Conservation (phyloP, 2,329 filamentous ascomycete genomes). For the Aspergillus unguis region DNA sequence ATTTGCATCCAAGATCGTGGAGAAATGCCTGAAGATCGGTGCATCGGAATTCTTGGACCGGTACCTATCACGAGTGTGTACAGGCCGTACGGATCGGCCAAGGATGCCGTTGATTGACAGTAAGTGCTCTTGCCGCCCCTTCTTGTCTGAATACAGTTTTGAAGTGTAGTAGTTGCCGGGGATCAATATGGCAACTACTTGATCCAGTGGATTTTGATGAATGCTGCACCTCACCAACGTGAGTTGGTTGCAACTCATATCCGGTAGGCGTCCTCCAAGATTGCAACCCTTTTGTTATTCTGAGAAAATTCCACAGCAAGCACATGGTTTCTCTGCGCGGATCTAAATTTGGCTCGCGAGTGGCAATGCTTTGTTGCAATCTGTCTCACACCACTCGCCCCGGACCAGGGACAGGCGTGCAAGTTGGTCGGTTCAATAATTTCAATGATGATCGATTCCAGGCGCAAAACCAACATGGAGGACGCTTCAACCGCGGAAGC, state of each 20-base stretch:
- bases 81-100: constrained; percentile 82
- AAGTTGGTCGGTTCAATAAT: constrained; percentile 58
- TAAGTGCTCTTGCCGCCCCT: constrained; percentile 36
- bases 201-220: constrained; percentile 93
- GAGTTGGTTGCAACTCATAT: constrained; percentile 93
- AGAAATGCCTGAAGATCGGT: constrained; percentile 98
- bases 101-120: constrained; percentile 96
- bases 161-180: constrained; percentile 63
- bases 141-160: constrained; percentile 5
- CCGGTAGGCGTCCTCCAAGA: constrained; percentile 46
- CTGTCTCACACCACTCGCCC: constrained; percentile 84
- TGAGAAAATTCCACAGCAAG: constrained; percentile 53
- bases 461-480: constrained; percentile 38
- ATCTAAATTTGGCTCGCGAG: constrained; percentile 96
- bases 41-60: constrained; percentile 84
- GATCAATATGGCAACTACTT: constrained; percentile 99
- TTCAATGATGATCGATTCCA: constrained; percentile 43
- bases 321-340: constrained; percentile 99
- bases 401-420: constrained; percentile 72
- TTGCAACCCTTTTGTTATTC: background rate
- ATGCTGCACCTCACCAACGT: constrained; percentile 80
- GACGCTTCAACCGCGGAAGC: constrained; percentile 34
- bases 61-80: constrained; percentile 91
- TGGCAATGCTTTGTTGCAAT: constrained; percentile 98
- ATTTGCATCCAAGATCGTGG: constrained; percentile 97